Evolutionary conservation across 2,329 filamentous ascomycete species (phyloP).

Genomic region (Fusarium bactridioides): DNA sequence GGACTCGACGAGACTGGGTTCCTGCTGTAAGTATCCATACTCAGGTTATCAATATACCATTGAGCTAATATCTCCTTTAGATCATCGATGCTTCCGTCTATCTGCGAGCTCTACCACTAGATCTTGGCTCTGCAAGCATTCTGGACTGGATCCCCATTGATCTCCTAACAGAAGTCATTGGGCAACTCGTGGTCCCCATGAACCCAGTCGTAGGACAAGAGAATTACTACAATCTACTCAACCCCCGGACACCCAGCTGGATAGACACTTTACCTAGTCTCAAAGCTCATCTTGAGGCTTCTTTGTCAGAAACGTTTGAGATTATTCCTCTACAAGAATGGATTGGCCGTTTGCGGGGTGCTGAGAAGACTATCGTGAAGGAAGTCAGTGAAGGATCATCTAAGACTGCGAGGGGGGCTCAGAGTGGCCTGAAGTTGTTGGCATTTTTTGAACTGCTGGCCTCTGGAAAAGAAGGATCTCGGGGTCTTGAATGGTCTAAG

Average conservation of each 20-base stretch:
- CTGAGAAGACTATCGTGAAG: not conserved
- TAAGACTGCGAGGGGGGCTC: not conserved
- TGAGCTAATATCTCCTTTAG: rapidly evolving
- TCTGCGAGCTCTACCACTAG: not conserved
- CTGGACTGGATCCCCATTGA: not conserved
- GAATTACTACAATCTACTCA: not conserved
- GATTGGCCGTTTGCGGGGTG: not conserved
- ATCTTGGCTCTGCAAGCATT: not conserved
- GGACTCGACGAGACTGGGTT: not conserved
- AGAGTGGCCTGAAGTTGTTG: not conserved
- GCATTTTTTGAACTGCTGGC: not conserved
- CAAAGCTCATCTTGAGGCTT: not conserved
- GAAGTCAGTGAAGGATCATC: not conserved
- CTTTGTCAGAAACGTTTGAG: rapidly evolving
- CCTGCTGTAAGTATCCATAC: not conserved
- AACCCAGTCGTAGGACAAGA: not conserved
- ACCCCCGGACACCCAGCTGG: not conserved
- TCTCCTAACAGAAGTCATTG: not conserved
- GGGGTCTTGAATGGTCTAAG: not conserved
- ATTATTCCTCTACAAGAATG: not conserved
- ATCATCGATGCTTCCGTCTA: not conserved
- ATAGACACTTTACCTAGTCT: not conserved
- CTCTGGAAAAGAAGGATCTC: not conserved
- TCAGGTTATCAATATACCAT: rapidly evolving
- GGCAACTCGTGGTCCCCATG: not conserved